phyloP scores from a whole-genome alignment of 371 early-diverging fungal species.

The Mortierella sp. region DNA sequence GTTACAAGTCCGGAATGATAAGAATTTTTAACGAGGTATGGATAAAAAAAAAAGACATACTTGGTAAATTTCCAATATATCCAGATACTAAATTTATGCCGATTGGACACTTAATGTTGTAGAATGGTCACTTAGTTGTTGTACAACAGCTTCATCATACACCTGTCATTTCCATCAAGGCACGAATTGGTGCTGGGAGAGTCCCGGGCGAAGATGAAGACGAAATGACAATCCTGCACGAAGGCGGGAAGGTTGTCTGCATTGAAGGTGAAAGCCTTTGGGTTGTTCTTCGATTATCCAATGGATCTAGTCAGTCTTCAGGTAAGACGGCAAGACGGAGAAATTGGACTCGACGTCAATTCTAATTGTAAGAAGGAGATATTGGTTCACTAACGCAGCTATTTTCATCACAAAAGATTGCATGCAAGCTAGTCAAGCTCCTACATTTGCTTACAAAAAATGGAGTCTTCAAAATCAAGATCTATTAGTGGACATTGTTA shows the following conservation, averaged over 20 bases:
- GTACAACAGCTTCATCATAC: slow-evolving; percentile 69
- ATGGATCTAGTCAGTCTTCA: slow-evolving; percentile 32
- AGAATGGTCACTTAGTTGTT: slow-evolving; percentile 63
- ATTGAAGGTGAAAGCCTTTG: slow-evolving; percentile 74
- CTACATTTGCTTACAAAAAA: slow-evolving; percentile 71
- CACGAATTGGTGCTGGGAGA: slow-evolving; percentile 59
- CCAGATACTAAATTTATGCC: neutral
- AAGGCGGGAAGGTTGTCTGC: slow-evolving; percentile 65
- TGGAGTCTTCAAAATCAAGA: slow-evolving; percentile 70
- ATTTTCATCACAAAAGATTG: neutral
- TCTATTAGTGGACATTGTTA: slow-evolving; percentile 63
- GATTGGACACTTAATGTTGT: neutral
- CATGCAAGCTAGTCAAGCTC: slow-evolving; percentile 65
- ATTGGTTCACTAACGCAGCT: neutral
- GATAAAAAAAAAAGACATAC: neutral
- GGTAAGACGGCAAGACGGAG: too few species aligned
- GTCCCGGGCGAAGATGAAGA: slow-evolving; percentile 66
- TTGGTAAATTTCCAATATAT: neutral
- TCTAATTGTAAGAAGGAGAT: neutral
- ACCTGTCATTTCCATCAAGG: slow-evolving; percentile 63
- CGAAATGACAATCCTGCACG: slow-evolving; percentile 69
- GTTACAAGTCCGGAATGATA: slow-evolving; percentile 73
- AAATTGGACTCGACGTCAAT: too few species aligned
- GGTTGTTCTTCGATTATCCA: slow-evolving; percentile 70
- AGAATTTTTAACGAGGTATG: slow-evolving; percentile 71